A percentile compares a stretch with the other conserved stretches of the same genome.
phyloP scores from a whole-genome alignment of 768 basidiomycete species.

The Podaxis pistillaris region DNA sequence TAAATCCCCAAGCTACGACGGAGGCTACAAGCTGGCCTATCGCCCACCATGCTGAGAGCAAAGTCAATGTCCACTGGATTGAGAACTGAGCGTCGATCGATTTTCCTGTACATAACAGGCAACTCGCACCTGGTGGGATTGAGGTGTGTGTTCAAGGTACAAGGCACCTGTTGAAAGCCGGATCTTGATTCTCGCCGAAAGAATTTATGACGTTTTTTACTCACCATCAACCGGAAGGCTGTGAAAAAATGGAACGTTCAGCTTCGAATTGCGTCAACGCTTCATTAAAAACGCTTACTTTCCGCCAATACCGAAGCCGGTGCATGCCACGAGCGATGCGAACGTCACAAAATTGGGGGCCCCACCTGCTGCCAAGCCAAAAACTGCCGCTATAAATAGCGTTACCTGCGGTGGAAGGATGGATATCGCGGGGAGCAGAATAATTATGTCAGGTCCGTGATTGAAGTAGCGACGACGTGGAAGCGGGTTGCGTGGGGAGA shows the following conservation, averaged over 20 bases:
- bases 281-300: constrained; percentile 2
- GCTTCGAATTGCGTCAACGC: too few species aligned
- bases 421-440: neutral
- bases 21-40: constrained; percentile 5
- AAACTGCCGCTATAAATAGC: constrained; percentile 62
- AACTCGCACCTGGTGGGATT: constrained; percentile 9
- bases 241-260: neutral
- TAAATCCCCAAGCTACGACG: constrained; percentile 53
- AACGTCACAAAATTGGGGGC: constrained; percentile 52
- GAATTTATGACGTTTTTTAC: constrained; percentile 34
- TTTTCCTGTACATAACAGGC: neutral
- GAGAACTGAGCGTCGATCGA: neutral
- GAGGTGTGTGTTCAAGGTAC: constrained; percentile 11
- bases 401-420: constrained; percentile 46
- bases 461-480: neutral
- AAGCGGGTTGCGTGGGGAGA: neutral
- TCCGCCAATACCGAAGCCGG: constrained; percentile 72
- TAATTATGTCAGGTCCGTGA: neutral
- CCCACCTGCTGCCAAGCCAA: constrained; percentile 62
- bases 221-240: constrained; percentile 23
- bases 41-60: constrained; percentile 1
- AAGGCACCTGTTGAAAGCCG: neutral
- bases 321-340: constrained; percentile 50
- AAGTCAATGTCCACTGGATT: constrained; percentile 1
- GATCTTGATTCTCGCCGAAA: neutral